These are phyloP conservation scores for Kappamyces sp. DNA, from an alignment of 192 early-diverging fungal species.

Conservation along the genomic window DNA sequence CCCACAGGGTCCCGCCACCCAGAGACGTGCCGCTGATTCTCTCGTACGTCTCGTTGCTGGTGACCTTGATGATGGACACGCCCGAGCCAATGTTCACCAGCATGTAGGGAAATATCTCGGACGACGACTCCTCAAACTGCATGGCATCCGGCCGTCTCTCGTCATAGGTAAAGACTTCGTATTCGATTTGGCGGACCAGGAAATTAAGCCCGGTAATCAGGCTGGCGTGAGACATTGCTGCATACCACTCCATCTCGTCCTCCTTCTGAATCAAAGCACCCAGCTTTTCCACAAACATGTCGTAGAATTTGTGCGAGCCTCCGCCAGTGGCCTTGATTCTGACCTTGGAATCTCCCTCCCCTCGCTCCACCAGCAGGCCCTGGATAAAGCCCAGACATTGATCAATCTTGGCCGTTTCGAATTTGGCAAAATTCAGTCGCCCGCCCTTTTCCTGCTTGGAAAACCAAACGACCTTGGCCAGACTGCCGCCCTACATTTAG, in stretches of 20 bases:
- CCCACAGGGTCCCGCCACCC: conserved; percentile 96
- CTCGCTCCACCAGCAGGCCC: conserved; percentile 47
- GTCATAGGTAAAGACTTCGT: conserved; percentile 91
- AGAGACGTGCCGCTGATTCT: conserved; percentile 70
- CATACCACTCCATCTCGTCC: conserved; percentile 86
- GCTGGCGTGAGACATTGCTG: not conserved
- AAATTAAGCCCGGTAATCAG: conserved; percentile 75
- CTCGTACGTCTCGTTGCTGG: conserved; percentile 75
- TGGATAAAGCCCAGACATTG: conserved; percentile 80
- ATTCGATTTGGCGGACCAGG: conserved; percentile 82
- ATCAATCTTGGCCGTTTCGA: conserved; percentile 90
- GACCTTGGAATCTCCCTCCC: conserved; percentile 28
- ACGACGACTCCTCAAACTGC: conserved; percentile 50
- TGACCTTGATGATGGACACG: conserved; percentile 93
- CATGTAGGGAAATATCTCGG: conserved; percentile 85
- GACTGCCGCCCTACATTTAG: conserved; percentile 42
- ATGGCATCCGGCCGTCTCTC: conserved; percentile 58
- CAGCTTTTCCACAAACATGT: conserved; percentile 55
- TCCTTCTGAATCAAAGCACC: conserved; percentile 74
- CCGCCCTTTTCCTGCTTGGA: conserved; percentile 59
- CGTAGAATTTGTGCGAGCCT: conserved; percentile 75
- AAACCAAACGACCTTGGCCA: conserved; percentile 61
- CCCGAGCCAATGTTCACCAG: conserved; percentile 97
- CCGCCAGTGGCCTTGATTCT: conserved; percentile 79
- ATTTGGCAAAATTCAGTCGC: conserved; percentile 84